These are phyloP conservation scores for Trypanosoma melophagium DNA, from an alignment of 208 protist genomes.

Conservation along the genomic window DNA sequence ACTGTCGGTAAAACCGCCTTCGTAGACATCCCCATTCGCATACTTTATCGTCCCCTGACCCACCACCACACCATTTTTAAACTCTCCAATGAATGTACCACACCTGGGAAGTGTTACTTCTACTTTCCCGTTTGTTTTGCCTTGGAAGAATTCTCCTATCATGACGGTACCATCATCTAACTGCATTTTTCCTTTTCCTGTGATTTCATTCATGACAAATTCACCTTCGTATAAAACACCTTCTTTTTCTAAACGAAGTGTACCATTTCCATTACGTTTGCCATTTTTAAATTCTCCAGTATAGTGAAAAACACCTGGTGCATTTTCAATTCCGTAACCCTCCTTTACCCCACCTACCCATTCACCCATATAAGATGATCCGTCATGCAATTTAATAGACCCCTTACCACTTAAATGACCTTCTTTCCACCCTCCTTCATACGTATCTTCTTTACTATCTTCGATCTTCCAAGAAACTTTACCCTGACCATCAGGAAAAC, in stretches of 20 bases:
- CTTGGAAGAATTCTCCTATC: conserved; percentile 62
- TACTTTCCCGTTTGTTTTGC: conserved; percentile 42
- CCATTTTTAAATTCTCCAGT: conserved; percentile 64
- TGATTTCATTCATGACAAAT: conserved; percentile 40
- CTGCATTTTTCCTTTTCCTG: conserved; percentile 42
- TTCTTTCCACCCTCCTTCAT: conserved; percentile 60
- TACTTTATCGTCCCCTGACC: conserved; percentile 52
- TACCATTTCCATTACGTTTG: conserved; percentile 53
- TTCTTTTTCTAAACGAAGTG: conserved; percentile 21
- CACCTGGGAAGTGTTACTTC: conserved; percentile 18
- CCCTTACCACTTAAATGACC: conserved; percentile 70
- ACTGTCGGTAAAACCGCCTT: conserved; percentile 42
- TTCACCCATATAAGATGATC: conserved; percentile 48
- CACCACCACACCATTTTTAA: conserved; percentile 35
- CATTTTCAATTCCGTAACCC: conserved; percentile 43
- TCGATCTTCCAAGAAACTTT: conserved; percentile 20
- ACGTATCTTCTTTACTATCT: conserved; percentile 24
- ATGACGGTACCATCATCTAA: conserved; percentile 66
- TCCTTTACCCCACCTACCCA: conserved; percentile 54
- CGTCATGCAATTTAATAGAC: conserved; percentile 11
- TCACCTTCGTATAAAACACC: conserved; percentile 44
- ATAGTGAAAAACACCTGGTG: conserved; percentile 34
- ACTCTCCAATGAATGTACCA: conserved; percentile 44
- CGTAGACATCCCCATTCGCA: conserved; percentile 70
- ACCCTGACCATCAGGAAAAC: conserved; percentile 54